Evolutionary conservation across 2,329 filamentous ascomycete species (phyloP).

Genomic region (Ilyonectria mors-panacis): DNA sequence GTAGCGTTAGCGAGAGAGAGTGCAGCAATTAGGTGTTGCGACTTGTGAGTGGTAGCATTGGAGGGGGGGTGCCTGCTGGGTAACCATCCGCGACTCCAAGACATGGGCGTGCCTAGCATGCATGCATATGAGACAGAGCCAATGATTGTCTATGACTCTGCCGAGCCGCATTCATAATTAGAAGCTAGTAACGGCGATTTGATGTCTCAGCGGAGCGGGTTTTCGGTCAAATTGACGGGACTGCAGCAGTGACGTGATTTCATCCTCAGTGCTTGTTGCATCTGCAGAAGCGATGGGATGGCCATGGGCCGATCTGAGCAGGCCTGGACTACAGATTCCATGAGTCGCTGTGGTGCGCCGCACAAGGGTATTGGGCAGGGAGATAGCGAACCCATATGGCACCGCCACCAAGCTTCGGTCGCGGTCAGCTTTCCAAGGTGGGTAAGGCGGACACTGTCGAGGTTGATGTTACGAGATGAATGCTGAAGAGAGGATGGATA

Average conservation of each 20-base stretch:
- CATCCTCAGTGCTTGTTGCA: not conserved
- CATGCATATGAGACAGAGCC: slow-evolving; percentile 11
- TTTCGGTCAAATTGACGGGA: too few relatives aligned
- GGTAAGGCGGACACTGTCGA: slow-evolving; percentile 21
- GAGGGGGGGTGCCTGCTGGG: slow-evolving; percentile 17
- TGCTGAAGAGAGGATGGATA: slow-evolving; percentile 15
- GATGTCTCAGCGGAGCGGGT: slow-evolving; percentile 1
- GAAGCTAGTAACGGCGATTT: not conserved
- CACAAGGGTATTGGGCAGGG: slow-evolving; percentile 10
- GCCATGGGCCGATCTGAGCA: slow-evolving; percentile 24
- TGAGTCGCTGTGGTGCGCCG: not conserved
- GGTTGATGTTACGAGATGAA: slow-evolving; percentile 42
- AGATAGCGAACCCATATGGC: slow-evolving; percentile 8
- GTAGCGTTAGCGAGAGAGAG: slow-evolving; percentile 10
- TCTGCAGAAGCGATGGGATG: not conserved
- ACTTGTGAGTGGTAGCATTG: slow-evolving; percentile 16
- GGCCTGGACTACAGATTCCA: slow-evolving; percentile 11
- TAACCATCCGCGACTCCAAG: slow-evolving; percentile 11
- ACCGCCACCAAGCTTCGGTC: slow-evolving; percentile 15
- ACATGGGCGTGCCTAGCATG: slow-evolving; percentile 2
- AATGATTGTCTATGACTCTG: slow-evolving; percentile 11
- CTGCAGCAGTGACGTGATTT: not conserved
- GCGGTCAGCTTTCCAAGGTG: slow-evolving; percentile 11
- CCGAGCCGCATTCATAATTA: slow-evolving; percentile 22
- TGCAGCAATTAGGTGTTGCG: not conserved